Percentiles rank a stretch among this genome's conserved stretches.
phyloP scores from a whole-genome alignment of 345 rosid species.

The Camelina laxa region DNA sequence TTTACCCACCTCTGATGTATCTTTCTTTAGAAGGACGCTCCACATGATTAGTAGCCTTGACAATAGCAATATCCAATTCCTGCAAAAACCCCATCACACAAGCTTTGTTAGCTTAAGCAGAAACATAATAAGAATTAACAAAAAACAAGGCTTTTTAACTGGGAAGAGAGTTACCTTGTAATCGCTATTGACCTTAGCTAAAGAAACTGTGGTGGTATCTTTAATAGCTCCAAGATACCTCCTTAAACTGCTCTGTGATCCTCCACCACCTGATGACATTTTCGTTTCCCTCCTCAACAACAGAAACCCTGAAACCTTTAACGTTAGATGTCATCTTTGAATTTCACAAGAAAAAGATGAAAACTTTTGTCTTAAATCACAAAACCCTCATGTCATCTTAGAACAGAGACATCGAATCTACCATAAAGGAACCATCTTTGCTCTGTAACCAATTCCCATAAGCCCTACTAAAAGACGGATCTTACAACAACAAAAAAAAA shows the following conservation, averaged over 20 bases:
- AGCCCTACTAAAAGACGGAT: background rate
- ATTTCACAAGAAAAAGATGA: background rate
- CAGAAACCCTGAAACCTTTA: constrained; percentile 29
- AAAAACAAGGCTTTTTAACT: background rate
- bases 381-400: constrained; percentile 28
- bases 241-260: constrained; percentile 85
- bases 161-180: constrained; percentile 65
- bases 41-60: constrained; percentile 93
- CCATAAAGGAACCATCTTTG: background rate
- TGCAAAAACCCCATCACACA: constrained; percentile 33
- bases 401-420: constrained; percentile 10
- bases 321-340: background rate
- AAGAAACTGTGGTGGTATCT: constrained; percentile 95
- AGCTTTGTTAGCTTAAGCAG: constrained; percentile 12
- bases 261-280: constrained; percentile 78
- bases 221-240: constrained; percentile 96
- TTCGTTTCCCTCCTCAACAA: constrained; percentile 46
- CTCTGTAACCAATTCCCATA: constrained; percentile 9
- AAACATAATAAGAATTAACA: background rate
- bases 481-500: background rate
- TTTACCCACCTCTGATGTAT: constrained; percentile 71
- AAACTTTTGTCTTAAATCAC: constrained; percentile 25
- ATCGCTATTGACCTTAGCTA: constrained; percentile 97
- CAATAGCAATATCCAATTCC: constrained; percentile 98
- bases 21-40: constrained; percentile 92